phyloP scores from a whole-genome alignment of 257 asterid genomes.

The Nicotiana attenuata region DNA sequence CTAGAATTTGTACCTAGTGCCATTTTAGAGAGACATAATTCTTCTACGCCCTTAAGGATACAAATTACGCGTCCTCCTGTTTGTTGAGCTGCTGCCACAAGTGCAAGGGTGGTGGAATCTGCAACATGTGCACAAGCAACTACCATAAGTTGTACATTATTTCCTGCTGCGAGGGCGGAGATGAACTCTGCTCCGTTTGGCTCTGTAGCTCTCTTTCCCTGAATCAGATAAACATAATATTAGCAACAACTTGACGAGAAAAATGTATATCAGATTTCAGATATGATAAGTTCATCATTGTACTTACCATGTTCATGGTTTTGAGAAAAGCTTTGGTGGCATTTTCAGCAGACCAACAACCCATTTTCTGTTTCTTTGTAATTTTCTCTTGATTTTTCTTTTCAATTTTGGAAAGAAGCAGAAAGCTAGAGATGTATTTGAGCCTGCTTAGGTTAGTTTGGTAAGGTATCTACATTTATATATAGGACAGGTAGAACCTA shows the following conservation, averaged over 20 bases:
- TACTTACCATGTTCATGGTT: conserved; percentile 71
- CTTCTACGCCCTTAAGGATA: conserved; percentile 42
- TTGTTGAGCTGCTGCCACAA: conserved; percentile 75
- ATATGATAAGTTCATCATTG: background rate
- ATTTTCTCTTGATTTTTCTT: background rate
- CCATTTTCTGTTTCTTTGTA: conserved; percentile 31
- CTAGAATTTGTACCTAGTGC: conserved; percentile 22
- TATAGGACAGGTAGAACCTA: background rate
- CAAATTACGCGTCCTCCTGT: conserved; percentile 72
- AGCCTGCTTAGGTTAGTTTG: background rate
- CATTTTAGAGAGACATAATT: conserved; percentile 27
- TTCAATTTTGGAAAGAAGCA: conserved; percentile 3
- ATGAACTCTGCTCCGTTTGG: conserved; percentile 77
- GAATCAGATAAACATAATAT: background rate
- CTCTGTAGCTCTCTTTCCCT: conserved; percentile 58
- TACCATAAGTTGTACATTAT: conserved; percentile 55
- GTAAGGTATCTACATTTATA: background rate
- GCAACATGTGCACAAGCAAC: conserved; percentile 53
- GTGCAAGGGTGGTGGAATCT: conserved; percentile 60
- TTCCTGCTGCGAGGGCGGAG: conserved; percentile 88
- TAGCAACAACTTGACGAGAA: background rate
- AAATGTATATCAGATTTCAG: background rate
- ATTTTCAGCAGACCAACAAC: conserved; percentile 90
- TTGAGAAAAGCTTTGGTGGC: conserved; percentile 81
- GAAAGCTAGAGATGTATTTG: conserved; percentile 1